Percentiles rank a stretch among this genome's conserved stretches.
Conservation (phyloP, 2,329 filamentous ascomycete genomes). For the Corynespora cassiicola region DNA sequence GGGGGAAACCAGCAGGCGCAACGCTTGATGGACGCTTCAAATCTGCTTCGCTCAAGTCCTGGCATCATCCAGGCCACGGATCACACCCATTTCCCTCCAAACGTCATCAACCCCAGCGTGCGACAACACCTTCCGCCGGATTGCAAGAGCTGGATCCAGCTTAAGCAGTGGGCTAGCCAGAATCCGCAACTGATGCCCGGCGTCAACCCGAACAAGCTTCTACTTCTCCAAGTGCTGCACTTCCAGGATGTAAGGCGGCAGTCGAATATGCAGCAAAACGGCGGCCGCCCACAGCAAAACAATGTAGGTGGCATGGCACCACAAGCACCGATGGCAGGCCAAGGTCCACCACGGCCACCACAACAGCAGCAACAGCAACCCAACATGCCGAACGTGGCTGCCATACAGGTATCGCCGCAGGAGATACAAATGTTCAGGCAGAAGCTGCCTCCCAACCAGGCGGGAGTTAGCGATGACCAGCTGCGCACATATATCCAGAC, state of each 20-base stretch:
- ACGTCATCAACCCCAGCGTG: constrained; percentile 29
- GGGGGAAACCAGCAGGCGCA: constrained; percentile 23
- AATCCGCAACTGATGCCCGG: constrained; percentile 46
- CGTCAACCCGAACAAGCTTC: constrained; percentile 35
- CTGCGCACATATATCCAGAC: constrained; percentile 18
- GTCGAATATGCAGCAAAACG: constrained; percentile 24
- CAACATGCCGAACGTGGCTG: constrained; percentile 31
- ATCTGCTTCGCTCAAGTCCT: constrained; percentile 38
- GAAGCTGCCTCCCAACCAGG: constrained; percentile 35
- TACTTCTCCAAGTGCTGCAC: constrained; percentile 50
- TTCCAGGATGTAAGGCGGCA: constrained; percentile 48
- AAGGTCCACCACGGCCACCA: constrained; percentile 30
- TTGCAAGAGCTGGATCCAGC: constrained; percentile 62
- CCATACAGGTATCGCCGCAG: constrained; percentile 42
- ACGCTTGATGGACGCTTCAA: constrained; percentile 30
- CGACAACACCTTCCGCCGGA: constrained; percentile 52
- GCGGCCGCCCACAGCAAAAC: constrained; percentile 20
- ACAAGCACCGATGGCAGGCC: constrained; percentile 47
- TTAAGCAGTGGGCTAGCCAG: constrained; percentile 60
- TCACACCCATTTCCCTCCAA: constrained; percentile 35
- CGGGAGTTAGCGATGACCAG: constrained; percentile 33
- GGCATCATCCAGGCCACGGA: constrained; percentile 42
- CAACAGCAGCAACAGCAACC: constrained; percentile 38
- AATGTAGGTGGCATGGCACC: constrained; percentile 38
- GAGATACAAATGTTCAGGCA: constrained; percentile 49